Base-by-base conservation (phyloP, 345 rosid species). In the Gossypium mustelinum region DNA sequence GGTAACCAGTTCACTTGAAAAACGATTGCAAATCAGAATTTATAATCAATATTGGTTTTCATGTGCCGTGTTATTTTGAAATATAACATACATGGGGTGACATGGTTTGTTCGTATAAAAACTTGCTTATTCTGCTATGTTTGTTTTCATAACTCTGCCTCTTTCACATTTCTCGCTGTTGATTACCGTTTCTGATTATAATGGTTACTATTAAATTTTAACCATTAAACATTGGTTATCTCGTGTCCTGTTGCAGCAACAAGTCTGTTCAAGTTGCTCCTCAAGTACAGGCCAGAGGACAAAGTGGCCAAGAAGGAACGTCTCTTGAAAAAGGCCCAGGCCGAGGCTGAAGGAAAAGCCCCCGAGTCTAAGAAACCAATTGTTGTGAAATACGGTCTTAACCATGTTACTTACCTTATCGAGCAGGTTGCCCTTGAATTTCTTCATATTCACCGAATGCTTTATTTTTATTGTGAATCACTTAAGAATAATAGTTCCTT, bases 281-380 rank as follows among this genome's bases (percentile, higher is more conserved):
- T 90, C 47, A 90, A 90, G 77, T 88, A 88, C 75, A 81, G 92
- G 75, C 92, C 94, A 0, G 92, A 88, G 81, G 91, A 90, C 80
- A 86, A 79, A 76, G 91, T 83, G 4, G 88, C 85, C 14, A 90
- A 88, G 85, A 86, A 88, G 84, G 89, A 88, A 60, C 76, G 89
- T 44, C 89, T 87, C 29, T 52, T 87, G 56, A 81, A 80, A 59
- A 87, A 72, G 76, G 94, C 92, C 44, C 86, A 88, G 74, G 89
- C 89, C 27, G 92, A 86, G 78, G 83, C 91, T 73, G 92, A 87
- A 51, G 92, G 92, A 55, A 88, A 90, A 61, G 47, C 81, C 14
- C 80, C 75, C 0, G 92, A 88, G 76, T 73, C 85, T 2, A 88
- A 85, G 85, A 87, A 90, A 83, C 94, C 91, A 8, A 86, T 90